phyloP scores from a whole-genome alignment of 2,329 filamentous ascomycete species.

The Hypoxylon sp. region DNA sequence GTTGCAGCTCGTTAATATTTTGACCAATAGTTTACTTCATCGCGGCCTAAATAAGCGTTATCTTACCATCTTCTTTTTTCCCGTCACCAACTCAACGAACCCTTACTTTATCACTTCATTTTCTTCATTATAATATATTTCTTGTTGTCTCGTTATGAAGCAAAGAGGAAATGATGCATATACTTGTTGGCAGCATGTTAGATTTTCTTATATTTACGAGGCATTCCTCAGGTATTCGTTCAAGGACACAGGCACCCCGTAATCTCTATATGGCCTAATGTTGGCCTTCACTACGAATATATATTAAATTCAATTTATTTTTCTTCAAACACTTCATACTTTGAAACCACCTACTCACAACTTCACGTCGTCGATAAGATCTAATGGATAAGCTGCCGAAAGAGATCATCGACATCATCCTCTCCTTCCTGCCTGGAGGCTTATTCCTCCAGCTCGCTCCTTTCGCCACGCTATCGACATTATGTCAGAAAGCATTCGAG shows the following conservation, averaged over 20 bases:
- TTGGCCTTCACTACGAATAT: not conserved
- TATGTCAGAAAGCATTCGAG: constrained; percentile 23
- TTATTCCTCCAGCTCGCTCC: not conserved
- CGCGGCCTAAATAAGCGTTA: not conserved
- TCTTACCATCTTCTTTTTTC: not conserved
- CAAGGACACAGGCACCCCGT: not conserved
- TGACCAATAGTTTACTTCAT: not conserved
- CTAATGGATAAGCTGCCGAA: not conserved
- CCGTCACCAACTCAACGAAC: not conserved
- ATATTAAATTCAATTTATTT: not conserved
- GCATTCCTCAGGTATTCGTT: not conserved
- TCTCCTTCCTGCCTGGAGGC: not conserved
- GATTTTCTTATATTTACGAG: not conserved
- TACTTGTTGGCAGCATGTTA: not conserved
- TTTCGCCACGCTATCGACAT: constrained; percentile 5
- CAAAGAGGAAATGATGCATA: not conserved
- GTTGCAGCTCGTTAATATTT: not conserved
- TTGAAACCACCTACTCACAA: not conserved
- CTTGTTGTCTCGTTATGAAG: not conserved
- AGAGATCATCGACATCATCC: constrained; percentile 11
- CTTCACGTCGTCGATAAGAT: not conserved
- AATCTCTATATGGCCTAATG: not conserved
- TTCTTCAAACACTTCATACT: not conserved
- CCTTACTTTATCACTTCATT: not conserved
- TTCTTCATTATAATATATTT: not conserved